Evolutionary conservation across 371 early-diverging fungal species (phyloP), one percentile per base, ranked within the genome.

Genomic region (Choanephora cucurbitarum): DNA sequence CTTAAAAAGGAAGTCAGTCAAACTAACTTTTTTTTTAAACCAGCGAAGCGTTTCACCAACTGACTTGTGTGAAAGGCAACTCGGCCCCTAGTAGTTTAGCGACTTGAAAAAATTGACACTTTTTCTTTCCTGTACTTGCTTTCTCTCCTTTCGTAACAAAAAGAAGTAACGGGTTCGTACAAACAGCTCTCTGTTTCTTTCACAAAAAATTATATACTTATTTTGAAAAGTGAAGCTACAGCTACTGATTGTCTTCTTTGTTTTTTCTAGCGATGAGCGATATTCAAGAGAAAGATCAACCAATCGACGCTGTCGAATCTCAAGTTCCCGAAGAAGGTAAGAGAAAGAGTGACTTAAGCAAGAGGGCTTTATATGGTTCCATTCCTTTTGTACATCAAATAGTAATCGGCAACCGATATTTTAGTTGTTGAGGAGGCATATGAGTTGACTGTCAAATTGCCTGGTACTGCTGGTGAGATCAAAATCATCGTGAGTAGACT

Each of bases 401-500:
- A 23, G 1, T 37, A 45, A 34, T 7, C 19, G 23, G 6, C 18
- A 17, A 28, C 23, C 18, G 9, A 8, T 24, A 10, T 14, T n/a
- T 19, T 40, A 45, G 64, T 67, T 52, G 74, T 78, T 42, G 86
- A 86, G 39, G 81, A 79, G 55, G 67, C 81, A 37, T 86, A 79
- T 56, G 78, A 73, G 53, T 70, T 86, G 41, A 83, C 77, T 34
- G 67, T 86, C 58, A 81, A 75, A 48, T 69, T 80, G 33, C 83
- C 86, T n/a, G 79, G 78, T 46, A 77, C 75, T 39, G 73, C 75
- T 7, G 74, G 70, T 10, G 64, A 66, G 47, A 75, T 86, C 17
- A 80, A 81, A 45, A 73, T 85, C 49, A 69, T 80, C 53, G 85
- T 81, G 78, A 52, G 46, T 52, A 56, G 17, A 24, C 1, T 3